Base-by-base conservation (phyloP, 2,329 filamentous ascomycete genomes). In the Cordyceps tenuipes region DNA sequence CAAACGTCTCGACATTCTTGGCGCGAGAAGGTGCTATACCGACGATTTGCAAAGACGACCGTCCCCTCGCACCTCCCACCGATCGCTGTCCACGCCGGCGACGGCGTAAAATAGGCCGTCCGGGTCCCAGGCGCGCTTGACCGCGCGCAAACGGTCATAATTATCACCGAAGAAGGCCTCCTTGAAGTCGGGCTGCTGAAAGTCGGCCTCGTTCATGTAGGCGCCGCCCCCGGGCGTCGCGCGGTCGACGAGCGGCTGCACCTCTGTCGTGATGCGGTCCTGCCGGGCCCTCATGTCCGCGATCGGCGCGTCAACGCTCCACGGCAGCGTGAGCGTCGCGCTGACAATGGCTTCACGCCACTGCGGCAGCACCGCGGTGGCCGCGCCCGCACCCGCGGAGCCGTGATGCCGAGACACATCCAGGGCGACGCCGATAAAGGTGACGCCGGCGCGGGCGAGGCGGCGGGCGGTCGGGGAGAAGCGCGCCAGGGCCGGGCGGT, bases 131-230 rank as follows among this genome's bases (percentile, higher is more conserved):
- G 68, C 73, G 54, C 73, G 66, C 73, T 84, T 84, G 19, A 84
- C 72, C 3, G 57, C 39, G 23, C 73, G 62, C 48, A 81, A 65
- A 46, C 63, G 66, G 5, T 64, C 65, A 62, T 81, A 82, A 53
- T 79, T 79, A 7, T 44, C 62, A 1, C 79, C 80, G 64, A 74
- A 82, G 68, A 81, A 82, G 3, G 67, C 69, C 34, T 73, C 65
- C 64, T 78, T 70, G 64, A 72, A 82, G 59, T 77, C 64, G 1
- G 73, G 74, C 66, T 82, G 73, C 61, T 73, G 71, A 47, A 78
- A 75, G 66, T 82, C 77, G 2, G 73, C 77, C 71, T 84, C 81
- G 62, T 81, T 82, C 66, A 79, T 67, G 63, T 82, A 82, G 5
- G 76, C 71, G 5, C 78, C 78, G 1, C 68, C 68, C 1, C 71